A percentile compares a stretch with the other conserved stretches of the same genome.
Conservation (phyloP, 345 rosid species). For the Anacardium occidentale region DNA sequence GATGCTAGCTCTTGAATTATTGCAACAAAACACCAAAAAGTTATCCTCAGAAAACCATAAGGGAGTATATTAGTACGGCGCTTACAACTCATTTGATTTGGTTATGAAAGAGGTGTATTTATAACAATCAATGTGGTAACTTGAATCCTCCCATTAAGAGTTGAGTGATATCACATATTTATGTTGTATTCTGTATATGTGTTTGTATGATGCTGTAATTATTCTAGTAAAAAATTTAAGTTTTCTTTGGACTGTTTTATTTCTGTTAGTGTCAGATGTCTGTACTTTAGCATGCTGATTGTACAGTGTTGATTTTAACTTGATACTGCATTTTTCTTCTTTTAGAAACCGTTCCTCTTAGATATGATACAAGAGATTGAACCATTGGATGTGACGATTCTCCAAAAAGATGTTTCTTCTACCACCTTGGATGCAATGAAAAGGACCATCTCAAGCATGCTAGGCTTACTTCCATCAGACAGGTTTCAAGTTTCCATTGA, state of each 20-base stretch:
- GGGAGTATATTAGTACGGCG: not conserved
- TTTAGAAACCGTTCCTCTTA: constrained; percentile 62
- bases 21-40: too few species aligned
- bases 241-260: not conserved
- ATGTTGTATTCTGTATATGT: not conserved
- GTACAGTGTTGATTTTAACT: not conserved
- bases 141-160: not conserved
- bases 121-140: not conserved
- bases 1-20: too few species aligned
- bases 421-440: constrained; percentile 95
- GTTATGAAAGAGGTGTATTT: not conserved
- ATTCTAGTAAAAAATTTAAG: not conserved
- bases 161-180: not conserved
- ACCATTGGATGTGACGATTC: constrained; percentile 82
- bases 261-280: not conserved
- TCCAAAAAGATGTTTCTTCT: constrained; percentile 81
- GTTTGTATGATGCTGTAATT: not conserved
- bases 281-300: not conserved
- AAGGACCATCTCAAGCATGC: constrained; percentile 94
- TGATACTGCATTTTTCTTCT: constrained; percentile 18
- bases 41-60: too few species aligned
- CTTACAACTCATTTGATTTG: not conserved
- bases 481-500: constrained; percentile 86
- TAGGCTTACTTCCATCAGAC: constrained; percentile 94
- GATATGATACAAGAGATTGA: constrained; percentile 84